phyloP scores from a whole-genome alignment of 1,139 yeast genomes.

The Yamadazyma blattariae region DNA sequence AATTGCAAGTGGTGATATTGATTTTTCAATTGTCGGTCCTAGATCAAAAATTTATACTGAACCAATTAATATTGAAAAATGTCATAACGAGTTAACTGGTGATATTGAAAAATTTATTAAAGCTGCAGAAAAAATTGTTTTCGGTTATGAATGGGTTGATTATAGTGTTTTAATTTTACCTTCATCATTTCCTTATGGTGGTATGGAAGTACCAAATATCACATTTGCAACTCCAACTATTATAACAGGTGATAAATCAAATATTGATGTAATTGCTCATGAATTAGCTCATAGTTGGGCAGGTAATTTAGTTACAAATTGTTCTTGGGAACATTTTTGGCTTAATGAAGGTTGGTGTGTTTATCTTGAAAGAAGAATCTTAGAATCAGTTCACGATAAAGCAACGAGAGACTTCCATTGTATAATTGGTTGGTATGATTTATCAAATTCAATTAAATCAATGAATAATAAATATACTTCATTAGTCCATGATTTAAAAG shows the following conservation, averaged over 20 bases:
- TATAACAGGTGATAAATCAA: slow-evolving; percentile 80
- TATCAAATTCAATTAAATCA: slow-evolving; percentile 60
- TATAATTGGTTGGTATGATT: slow-evolving; percentile 85
- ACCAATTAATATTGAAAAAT: slow-evolving; percentile 62
- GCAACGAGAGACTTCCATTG: slow-evolving; percentile 75
- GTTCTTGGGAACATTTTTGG: slow-evolving; percentile 95
- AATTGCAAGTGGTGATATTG: slow-evolving; percentile 80
- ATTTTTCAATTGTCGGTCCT: slow-evolving; percentile 73
- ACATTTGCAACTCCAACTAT: slow-evolving; percentile 91
- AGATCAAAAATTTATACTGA: slow-evolving; percentile 82
- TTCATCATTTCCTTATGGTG: slow-evolving; percentile 87
- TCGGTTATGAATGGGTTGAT: slow-evolving; percentile 80
- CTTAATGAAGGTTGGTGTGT: slow-evolving; percentile 97
- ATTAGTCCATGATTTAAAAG: slow-evolving; percentile 67
- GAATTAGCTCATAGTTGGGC: slow-evolving; percentile 93
- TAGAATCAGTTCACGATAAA: slow-evolving; percentile 76
- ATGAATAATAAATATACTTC: slow-evolving; percentile 62
- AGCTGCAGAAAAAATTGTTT: slow-evolving; percentile 79
- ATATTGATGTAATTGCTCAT: slow-evolving; percentile 87
- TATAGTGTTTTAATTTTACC: slow-evolving; percentile 83
- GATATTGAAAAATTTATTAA: slow-evolving; percentile 79
- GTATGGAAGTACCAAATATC: slow-evolving; percentile 93
- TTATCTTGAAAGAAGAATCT: slow-evolving; percentile 80
- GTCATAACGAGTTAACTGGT: slow-evolving; percentile 75
- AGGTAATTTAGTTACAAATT: slow-evolving; percentile 85